A percentile compares a stretch with the other conserved stretches of the same genome.
Conservation (phyloP, 176 grass and related monocot genomes). For the Triticum turgidum region DNA sequence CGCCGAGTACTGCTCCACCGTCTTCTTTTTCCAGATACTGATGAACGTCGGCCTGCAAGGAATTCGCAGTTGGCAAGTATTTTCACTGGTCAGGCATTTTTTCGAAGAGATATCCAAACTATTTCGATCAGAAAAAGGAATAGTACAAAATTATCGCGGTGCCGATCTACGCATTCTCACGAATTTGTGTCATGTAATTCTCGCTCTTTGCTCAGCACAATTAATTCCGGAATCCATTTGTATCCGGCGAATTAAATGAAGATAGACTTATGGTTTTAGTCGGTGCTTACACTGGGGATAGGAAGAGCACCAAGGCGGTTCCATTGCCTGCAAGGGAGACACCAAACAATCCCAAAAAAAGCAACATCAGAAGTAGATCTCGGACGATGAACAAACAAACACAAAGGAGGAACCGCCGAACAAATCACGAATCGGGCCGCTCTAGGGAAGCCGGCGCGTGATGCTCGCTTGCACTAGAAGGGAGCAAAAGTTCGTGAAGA, state of each 20-base stretch:
- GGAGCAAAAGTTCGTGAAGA: neutral
- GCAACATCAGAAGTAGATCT: neutral
- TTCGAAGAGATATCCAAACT: too few species aligned
- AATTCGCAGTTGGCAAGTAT: neutral
- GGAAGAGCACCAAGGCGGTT: constrained; percentile 79
- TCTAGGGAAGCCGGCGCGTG: neutral
- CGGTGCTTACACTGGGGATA: constrained; percentile 80
- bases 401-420: neutral
- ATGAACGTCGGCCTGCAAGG: constrained; percentile 73
- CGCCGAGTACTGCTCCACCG: constrained; percentile 91
- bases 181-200: neutral
- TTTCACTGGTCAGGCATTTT: too few species aligned
- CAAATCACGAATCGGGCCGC: neutral
- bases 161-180: neutral
- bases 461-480: neutral
- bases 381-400: neutral
- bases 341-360: neutral
- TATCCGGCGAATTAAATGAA: neutral
- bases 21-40: constrained; percentile 79
- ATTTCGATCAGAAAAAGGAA: too few species aligned
- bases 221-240: neutral
- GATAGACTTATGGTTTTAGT: neutral
- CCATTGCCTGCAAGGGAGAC: constrained; percentile 72
- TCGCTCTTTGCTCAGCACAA: neutral
- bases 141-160: neutral